These are phyloP conservation scores for Ustilago bromivora DNA, from an alignment of 1,284 basidiomycete species.

Conservation along the genomic window DNA sequence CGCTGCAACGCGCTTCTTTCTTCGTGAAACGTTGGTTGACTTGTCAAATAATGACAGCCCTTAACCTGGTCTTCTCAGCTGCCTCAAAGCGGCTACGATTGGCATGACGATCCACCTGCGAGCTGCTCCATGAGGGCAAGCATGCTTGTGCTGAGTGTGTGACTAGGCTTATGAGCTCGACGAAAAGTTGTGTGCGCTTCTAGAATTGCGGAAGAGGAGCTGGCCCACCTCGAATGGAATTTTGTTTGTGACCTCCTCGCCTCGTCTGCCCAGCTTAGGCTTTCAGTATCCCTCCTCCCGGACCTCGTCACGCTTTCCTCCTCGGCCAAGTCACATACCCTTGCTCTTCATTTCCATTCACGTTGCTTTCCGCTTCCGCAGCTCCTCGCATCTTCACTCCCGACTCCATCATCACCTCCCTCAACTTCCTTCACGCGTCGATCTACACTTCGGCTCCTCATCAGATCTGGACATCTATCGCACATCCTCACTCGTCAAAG, in stretches of 20 bases:
- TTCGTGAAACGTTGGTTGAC: conserved; percentile 5
- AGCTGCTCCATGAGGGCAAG: background rate
- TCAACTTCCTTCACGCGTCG: conserved; percentile 1
- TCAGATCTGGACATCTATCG: background rate
- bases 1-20: conserved; percentile 2
- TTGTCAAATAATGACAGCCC: conserved; percentile 7
- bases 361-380: conserved; percentile 8
- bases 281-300: conserved; percentile 3
- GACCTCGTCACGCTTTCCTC: background rate
- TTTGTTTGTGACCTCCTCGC: conserved; percentile 14
- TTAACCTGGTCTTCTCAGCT: background rate
- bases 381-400: too few species aligned
- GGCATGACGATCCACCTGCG: background rate
- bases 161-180: background rate
- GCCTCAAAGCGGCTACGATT: background rate
- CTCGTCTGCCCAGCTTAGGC: background rate
- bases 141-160: background rate
- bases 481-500: background rate
- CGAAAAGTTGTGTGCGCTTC: background rate
- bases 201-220: background rate
- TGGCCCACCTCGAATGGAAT: background rate
- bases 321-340: background rate
- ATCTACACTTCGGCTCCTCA: background rate
- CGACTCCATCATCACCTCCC: background rate
- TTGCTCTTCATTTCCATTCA: conserved; percentile 2